Percentiles rank a stretch among this genome's conserved stretches.
Conservation (phyloP, 2,329 filamentous ascomycete species). For the Pyricularia grisea region DNA sequence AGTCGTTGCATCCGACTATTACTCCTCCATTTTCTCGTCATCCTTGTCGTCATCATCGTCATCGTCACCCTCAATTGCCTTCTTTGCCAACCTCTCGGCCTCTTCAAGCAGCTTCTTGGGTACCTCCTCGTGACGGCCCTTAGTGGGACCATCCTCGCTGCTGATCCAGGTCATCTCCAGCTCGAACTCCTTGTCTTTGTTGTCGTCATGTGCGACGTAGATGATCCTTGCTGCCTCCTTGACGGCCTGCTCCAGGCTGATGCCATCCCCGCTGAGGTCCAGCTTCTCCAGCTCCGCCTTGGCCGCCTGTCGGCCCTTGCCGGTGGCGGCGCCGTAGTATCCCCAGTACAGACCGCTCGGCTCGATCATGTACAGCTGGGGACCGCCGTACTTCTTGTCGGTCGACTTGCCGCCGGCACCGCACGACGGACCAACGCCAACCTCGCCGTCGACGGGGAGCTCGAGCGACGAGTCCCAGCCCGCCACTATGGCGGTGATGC, state of each 20-base stretch:
- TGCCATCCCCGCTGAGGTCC: conserved; percentile 65
- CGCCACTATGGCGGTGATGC: conserved; percentile 87
- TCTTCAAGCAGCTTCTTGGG: conserved; percentile 85
- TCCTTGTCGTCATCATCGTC: conserved; percentile 60
- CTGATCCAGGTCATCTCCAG: conserved; percentile 99
- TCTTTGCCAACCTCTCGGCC: conserved; percentile 87
- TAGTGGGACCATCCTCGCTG: conserved; percentile 72
- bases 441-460: conserved; percentile 78
- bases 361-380: conserved; percentile 97
- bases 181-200: conserved; percentile 99
- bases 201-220: conserved; percentile 95
- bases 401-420: conserved; percentile 76
- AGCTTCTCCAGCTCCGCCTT: conserved; percentile 99
- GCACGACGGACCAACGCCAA: conserved; percentile 67
- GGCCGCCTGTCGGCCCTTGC: conserved; percentile 91
- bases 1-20: conserved; percentile 11
- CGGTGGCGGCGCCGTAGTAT: conserved; percentile 95
- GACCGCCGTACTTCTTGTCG: conserved; percentile 73
- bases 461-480: conserved; percentile 90
- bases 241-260: conserved; percentile 78
- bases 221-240: conserved; percentile 97
- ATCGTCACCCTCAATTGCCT: conserved; percentile 77
- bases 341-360: conserved; percentile 97
- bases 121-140: conserved; percentile 87
- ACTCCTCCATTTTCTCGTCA: conserved; percentile 81